Base-by-base conservation (phyloP, 2,329 filamentous ascomycete species). In the Arthrinium phaeospermum region DNA sequence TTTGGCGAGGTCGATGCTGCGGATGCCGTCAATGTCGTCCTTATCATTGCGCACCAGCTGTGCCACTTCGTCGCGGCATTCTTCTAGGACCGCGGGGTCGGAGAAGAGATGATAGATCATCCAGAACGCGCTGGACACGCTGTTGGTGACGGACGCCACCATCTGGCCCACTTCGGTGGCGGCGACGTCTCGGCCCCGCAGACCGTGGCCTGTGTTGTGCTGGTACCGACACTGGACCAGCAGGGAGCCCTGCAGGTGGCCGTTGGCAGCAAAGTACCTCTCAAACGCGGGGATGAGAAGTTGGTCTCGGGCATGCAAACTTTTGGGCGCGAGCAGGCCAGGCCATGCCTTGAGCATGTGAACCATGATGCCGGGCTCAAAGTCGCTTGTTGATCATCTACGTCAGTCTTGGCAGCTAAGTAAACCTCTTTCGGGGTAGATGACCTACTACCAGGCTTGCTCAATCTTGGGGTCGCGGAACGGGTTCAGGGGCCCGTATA, bases 1-100 rank as follows among this genome's bases (percentile, higher is more conserved):
- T 14, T 61, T 72, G 22, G 74, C 76, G 0, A 84, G 71, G 67
- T 82, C 77, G 34, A 82, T 71, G n/a, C 83, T 80, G 57, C 81
- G 77, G 1, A 77, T 77, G 2, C 67, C 45, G 1, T 61, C 53
- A 10, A 2, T 41, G 19, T 10, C 7, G 4, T 61, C 53, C 6
- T 30, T 30, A 4, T 4, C 4, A 30, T 10, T 19, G 13, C 12
- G 30, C 30, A 37, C 16, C 6, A 61, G 19, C 16, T 37, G 53
- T 22, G 22, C 7, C 19, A 10, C 53, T 19, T 61, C 53, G 10
- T 61, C 10, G 2, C 53, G 16, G 16, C 53, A 61, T 16, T 37
- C 53, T 0, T 8, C 7, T 0, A 84, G 75, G 0, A 82, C 73
- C 0, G 53, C 46, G 0, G 80, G 78, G 34, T 74, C 70, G 1